A percentile compares a stretch with the other conserved stretches of the same genome.
Conservation (phyloP, 2,329 filamentous ascomycete genomes). For the Aspergillus transmontanensis region DNA sequence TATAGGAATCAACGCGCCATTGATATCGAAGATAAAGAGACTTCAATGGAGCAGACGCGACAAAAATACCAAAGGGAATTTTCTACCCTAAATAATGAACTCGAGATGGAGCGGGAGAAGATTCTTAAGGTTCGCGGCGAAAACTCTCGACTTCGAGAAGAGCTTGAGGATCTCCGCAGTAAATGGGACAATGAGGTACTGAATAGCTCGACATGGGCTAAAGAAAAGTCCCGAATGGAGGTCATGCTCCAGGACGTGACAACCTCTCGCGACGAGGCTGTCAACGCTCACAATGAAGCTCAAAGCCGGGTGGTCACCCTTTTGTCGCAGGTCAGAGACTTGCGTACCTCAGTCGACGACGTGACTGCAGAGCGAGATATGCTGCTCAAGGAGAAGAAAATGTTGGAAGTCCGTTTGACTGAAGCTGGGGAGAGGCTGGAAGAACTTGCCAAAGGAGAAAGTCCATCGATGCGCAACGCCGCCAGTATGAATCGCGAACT, state of each 20-base stretch:
- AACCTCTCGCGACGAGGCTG: slow-evolving; percentile 90
- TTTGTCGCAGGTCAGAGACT: slow-evolving; percentile 81
- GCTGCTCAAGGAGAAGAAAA: slow-evolving; percentile 84
- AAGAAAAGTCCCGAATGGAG: slow-evolving; percentile 92
- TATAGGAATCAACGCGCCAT: slow-evolving; percentile 93
- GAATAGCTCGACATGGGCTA: slow-evolving; percentile 97
- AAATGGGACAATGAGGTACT: slow-evolving; percentile 99
- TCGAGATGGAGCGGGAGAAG: slow-evolving; percentile 92
- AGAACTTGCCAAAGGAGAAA: slow-evolving; percentile 82
- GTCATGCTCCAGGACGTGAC: slow-evolving; percentile 85
- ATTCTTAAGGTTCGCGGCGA: slow-evolving; percentile 80
- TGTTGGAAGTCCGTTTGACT: slow-evolving; percentile 78
- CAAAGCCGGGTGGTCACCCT: slow-evolving; percentile 90
- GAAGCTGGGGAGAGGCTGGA: slow-evolving; percentile 89
- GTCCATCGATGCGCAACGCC: slow-evolving; percentile 83
- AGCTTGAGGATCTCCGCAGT: slow-evolving; percentile 88
- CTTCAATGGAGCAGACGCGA: slow-evolving; percentile 91
- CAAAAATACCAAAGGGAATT: slow-evolving; percentile 98
- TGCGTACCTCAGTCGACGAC: slow-evolving; percentile 84
- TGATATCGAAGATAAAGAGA: slow-evolving; percentile 95
- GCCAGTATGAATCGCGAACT: slow-evolving; percentile 87
- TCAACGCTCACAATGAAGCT: slow-evolving; percentile 89
- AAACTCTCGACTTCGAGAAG: slow-evolving; percentile 85
- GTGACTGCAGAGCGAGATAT: slow-evolving; percentile 81
- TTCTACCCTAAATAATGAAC: slow-evolving; percentile 82